Base-by-base conservation (phyloP, 331 rosid genomes). In the Quercus tomentella region DNA sequence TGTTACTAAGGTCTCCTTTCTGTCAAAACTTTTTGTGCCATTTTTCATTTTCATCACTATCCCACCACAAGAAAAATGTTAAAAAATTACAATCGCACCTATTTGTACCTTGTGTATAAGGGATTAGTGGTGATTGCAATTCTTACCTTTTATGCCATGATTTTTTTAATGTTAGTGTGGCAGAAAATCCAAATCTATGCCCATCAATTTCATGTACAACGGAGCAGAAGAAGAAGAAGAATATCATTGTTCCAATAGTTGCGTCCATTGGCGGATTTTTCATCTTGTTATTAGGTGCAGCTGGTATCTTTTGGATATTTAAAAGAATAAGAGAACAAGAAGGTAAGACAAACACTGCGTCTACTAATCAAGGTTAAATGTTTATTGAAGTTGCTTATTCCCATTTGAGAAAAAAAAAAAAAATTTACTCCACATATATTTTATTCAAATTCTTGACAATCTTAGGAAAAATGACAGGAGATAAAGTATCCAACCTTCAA, bases 1-100 rank as follows among this genome's bases (percentile, higher is more conserved):
- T 89, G 57, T 69, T 86, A 56, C 70, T 89, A 79, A 87, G 93
- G 91, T 90, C 68, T 74, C 79, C n/a, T 72, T 43, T 49, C 14
- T 57, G 52, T 37, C 41, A 8, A 2, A 45, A 45, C 52, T 45
- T 45, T 45, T 45, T 45, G 4, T 3, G 4, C 4, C 52, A 45
- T 45, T 45, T 45, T 45, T 45, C 52, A 45, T 45, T 45, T 45
- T 45, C 52, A 11, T 45, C 3, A 45, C 52, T 45, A 45, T 45
- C 15, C 52, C 4, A 0, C 15, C 3, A 11, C 4, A 45, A 45
- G 52, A 9, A 43, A 43, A 10, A 45, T 45, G 1, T 45, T 3
- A 45, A 1, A 45, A 4, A 11, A 4, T 45, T 45, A 45, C 52
- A 45, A 1, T 2, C 0, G 52, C 52, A 45, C 52, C 52, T 11